Base-by-base conservation (phyloP, 1,284 basidiomycete species). In the Pseudozyma hubeiensis region DNA sequence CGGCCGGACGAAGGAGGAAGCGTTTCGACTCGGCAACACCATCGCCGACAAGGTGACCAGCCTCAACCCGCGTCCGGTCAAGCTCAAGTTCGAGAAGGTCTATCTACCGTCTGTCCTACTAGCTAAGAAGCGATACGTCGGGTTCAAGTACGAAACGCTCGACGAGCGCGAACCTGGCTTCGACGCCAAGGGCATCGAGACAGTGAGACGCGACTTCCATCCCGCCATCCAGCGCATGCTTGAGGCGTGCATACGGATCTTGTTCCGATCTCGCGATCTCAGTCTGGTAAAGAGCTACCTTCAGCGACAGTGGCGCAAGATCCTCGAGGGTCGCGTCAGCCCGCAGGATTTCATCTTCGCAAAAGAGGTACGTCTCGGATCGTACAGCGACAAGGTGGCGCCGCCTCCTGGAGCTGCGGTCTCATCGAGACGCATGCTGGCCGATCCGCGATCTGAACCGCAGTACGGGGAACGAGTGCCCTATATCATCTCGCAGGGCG, bases 101-200 rank as follows among this genome's bases (percentile, higher is more conserved):
- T 99, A 97, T 85, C 88, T 94, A 53, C 95, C 94, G 2, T 95
- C 92, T 67, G 90, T 98, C 0, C 88, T 99, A 24, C 89, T 97
- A 87, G 93, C 95, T 0, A 99, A 99, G 87, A 98, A 98, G 83
- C 89, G 94, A 66, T 98, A 98, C 78, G 95, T 97, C 9, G 96
- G 96, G 2, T 94, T 93, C 87, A 97, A 95, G 84, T 97, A 91
- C 77, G 97, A 99, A 84, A 88, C 87, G 56, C 88, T 90, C 0
- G 91, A 93, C 69, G 93, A 97, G 16, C 84, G 73, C 1, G 90
- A 91, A 53, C 93, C 94, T 0, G 87, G 86, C 0, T 97, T 99
- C 78, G 96, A 99, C 77, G 97, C 94, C 5, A 98, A 99, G 85
- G 97, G 96, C 0, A 97, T 99, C 64, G 97, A 99, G 85, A 97